Evolutionary conservation across 2,329 filamentous ascomycete genomes (phyloP), one percentile per base, ranked within the genome.

Genomic region (Fusarium vanettenii): DNA sequence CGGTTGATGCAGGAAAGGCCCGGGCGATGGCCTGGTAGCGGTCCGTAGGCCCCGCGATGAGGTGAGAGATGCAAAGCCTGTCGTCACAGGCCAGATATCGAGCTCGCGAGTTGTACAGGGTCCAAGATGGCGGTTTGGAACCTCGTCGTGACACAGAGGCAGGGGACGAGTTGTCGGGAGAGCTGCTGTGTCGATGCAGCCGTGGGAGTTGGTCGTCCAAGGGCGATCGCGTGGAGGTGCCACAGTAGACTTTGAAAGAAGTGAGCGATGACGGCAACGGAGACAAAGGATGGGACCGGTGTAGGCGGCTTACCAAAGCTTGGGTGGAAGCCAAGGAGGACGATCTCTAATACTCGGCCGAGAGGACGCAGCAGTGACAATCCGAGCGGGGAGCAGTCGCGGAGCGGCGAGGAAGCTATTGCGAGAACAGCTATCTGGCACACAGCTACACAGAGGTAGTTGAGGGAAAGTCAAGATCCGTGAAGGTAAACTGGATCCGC

Each of bases 251-350:
- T 72, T 70, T 72, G 60, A 56, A 56, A 68, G 68, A 37, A 66
- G 68, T 79, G 67, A 79, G 77, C 71, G 66, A 79, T 77, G 76
- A 76, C 69, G 74, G 68, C 73, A 69, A 69, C 64, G 59, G 64
- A 39, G 63, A 76, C 71, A 72, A 74, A 76, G 76, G 64, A 70
- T 60, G 67, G 62, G 69, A 75, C 67, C 31, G 66, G 67, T 77
- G 67, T 70, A 70, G 68, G 72, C 55, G 76, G 69, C 77, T 71
- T 79, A 78, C 77, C 67, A 73, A 76, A 72, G 75, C 75, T 70
- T 62, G 69, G 66, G 66, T 60, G 55, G 60, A 69, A 63, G 64
- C 67, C 64, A 74, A 75, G 71, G 39, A 70, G 59, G 70, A 57
- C 61, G 37, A 29, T 64, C 64, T 37, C 57, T 69, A 50, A 55